These are phyloP conservation scores for Dictyostelium capitatum DNA, from an alignment of 78 protist species.

Conservation along the genomic window DNA sequence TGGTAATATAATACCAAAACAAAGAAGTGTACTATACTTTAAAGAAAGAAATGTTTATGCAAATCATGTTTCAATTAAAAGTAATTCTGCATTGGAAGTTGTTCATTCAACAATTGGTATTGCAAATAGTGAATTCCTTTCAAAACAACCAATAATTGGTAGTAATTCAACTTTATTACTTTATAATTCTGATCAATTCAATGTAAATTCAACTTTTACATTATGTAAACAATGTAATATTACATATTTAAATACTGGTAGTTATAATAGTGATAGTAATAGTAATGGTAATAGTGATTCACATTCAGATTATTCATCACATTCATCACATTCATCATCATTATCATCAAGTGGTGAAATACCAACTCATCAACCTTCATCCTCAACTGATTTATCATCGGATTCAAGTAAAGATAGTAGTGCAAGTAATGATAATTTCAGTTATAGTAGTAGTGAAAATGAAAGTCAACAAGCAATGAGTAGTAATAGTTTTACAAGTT, in stretches of 20 bases:
- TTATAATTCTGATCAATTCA: too few species aligned
- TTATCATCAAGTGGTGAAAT: too few species aligned
- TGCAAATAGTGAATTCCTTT: background rate
- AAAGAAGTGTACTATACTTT: background rate
- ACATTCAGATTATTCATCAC: too few species aligned
- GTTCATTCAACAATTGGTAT: background rate
- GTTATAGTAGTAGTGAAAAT: background rate
- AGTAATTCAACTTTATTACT: background rate
- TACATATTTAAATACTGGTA: too few species aligned
- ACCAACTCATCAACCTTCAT: too few species aligned
- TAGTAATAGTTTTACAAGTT: background rate
- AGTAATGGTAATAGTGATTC: too few species aligned
- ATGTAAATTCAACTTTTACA: too few species aligned
- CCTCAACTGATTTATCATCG: too few species aligned
- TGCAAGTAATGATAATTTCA: background rate
- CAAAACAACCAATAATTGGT: background rate
- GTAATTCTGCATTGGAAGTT: background rate
- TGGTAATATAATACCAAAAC: background rate
- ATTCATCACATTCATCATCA: too few species aligned
- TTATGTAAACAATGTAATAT: too few species aligned
- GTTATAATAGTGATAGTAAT: too few species aligned
- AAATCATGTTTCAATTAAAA: background rate
- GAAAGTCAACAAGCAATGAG: background rate
- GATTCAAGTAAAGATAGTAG: too few species aligned
- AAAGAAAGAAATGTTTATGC: background rate